Evolutionary conservation across 176 grass and related monocot species (phyloP).

Genomic region (Oryza glumipatula): DNA sequence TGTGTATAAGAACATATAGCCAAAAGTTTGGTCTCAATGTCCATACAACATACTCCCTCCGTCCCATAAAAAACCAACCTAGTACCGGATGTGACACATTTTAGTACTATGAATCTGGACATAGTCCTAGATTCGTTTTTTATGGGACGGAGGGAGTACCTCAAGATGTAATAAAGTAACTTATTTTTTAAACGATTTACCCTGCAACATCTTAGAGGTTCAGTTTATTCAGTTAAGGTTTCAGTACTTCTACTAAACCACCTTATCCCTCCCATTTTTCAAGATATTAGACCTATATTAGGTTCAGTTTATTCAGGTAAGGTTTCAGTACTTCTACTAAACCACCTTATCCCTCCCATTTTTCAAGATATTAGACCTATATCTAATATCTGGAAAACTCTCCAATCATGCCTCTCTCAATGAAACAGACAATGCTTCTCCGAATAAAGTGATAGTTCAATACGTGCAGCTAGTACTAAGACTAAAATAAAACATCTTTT

Average conservation of each 20-base stretch:
- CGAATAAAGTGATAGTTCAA: not conserved
- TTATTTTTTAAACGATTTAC: constrained; percentile 8
- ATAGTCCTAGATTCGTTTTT: too few species aligned
- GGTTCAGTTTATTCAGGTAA: not conserved
- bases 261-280: not conserved
- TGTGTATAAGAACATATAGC: not conserved
- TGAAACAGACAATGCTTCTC: not conserved
- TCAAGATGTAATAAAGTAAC: not conserved
- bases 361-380: not conserved
- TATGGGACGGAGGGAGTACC: too few species aligned
- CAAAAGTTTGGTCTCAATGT: not conserved
- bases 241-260: not conserved
- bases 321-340: not conserved
- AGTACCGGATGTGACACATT: too few species aligned
- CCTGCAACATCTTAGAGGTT: not conserved
- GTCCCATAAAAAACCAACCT: too few species aligned
- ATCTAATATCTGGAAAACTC: not conserved
- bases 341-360: not conserved
- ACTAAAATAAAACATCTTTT: not conserved
- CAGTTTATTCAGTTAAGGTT: not conserved
- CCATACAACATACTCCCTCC: not conserved
- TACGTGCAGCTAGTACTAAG: not conserved
- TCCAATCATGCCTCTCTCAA: not conserved
- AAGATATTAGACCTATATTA: constrained; percentile 5
- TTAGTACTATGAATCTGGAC: too few species aligned